Evolutionary conservation across 1,284 basidiomycete genomes (phyloP).

Genomic region (Xerocomus nothofagi): DNA sequence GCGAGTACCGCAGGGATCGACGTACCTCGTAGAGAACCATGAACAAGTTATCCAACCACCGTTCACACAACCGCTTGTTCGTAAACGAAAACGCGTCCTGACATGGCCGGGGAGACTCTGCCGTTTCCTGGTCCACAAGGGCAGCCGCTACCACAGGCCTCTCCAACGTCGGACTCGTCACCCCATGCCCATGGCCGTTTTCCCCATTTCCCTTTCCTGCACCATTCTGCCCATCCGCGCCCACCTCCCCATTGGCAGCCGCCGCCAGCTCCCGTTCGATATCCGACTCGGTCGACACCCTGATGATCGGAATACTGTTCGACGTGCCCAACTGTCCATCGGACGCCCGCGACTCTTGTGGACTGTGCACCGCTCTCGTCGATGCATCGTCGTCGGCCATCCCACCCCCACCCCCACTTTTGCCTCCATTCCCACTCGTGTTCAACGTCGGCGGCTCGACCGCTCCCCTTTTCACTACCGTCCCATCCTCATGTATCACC

Average conservation of each 20-base stretch:
- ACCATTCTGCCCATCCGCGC: slow-evolving; percentile 11
- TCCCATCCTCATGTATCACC: slow-evolving; percentile 61
- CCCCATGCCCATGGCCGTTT: slow-evolving; percentile 9
- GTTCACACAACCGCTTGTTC: slow-evolving; percentile 95
- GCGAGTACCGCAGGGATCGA: neutral
- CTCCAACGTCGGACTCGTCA: slow-evolving; percentile 44
- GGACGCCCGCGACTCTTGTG: slow-evolving; percentile 24
- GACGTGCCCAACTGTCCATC: slow-evolving; percentile 28
- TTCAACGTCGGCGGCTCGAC: slow-evolving; percentile 24
- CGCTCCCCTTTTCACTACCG: slow-evolving; percentile 29
- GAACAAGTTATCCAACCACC: slow-evolving; percentile 98
- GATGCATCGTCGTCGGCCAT: slow-evolving; percentile 73
- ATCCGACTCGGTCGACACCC: slow-evolving; percentile 61
- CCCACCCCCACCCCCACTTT: slow-evolving; percentile 9
- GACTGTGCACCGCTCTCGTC: slow-evolving; percentile 54
- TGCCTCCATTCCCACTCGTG: slow-evolving; percentile 14
- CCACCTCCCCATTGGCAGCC: slow-evolving; percentile 34
- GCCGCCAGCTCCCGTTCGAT: slow-evolving; percentile 38
- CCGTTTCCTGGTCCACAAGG: slow-evolving; percentile 37
- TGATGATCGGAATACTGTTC: slow-evolving; percentile 77
- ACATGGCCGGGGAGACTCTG: slow-evolving; percentile 34
- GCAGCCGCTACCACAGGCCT: slow-evolving; percentile 61
- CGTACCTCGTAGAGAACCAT: slow-evolving; percentile 95
- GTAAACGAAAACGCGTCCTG: slow-evolving; percentile 86
- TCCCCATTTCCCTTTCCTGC: slow-evolving; percentile 4